Evolutionary conservation across 169 alveolate species (phyloP), one percentile per base, ranked within the genome.

Genomic region (Blepharisma undulans): DNA sequence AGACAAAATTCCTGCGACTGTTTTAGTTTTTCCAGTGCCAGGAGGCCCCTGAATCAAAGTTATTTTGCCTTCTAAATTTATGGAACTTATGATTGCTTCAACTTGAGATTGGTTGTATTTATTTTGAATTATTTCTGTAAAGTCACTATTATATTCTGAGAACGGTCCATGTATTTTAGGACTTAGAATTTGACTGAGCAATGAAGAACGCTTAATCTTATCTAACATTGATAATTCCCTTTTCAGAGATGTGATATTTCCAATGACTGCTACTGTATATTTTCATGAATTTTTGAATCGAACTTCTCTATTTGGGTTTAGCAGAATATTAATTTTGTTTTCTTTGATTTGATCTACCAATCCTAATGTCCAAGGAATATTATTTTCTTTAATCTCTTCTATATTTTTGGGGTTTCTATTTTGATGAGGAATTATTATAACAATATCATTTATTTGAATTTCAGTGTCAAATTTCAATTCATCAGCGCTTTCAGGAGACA

Each of bases 21-120:
- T 98, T 59, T 98, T 96, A 0, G 99, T 99, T 93, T 99, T 99
- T 29, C 99, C 99, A 8, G 99, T 98, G 7, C 99, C 99, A 27
- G 99, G 99, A 7, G 99, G 99, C 0, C 99, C 99, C 87, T 99
- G 99, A 72, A 98, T 97, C 60, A 99, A 95, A n/a, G 99, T 95
- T 4, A 99, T 96, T 30, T 99, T 99, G 72, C 93, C 79, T 22
- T 93, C 92, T 91, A 93, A 95, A 77, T 60, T 76, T 60, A 91
- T 90, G 8, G 96, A 92, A 78, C 92, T 80, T 72, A 78, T 81
- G 61, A 95, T 95, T 30, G 97, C 97, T 25, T 89, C 92, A 22
- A 90, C 84, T 84, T 95, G 91, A 48, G 95, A 90, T 61, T 79
- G 82, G 84, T 95, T 95, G 84, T 91, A 93, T 48, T 80, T 86